Evolutionary conservation across 768 basidiomycete species (phyloP).

Genomic region (Rhodotorula paludigena): DNA sequence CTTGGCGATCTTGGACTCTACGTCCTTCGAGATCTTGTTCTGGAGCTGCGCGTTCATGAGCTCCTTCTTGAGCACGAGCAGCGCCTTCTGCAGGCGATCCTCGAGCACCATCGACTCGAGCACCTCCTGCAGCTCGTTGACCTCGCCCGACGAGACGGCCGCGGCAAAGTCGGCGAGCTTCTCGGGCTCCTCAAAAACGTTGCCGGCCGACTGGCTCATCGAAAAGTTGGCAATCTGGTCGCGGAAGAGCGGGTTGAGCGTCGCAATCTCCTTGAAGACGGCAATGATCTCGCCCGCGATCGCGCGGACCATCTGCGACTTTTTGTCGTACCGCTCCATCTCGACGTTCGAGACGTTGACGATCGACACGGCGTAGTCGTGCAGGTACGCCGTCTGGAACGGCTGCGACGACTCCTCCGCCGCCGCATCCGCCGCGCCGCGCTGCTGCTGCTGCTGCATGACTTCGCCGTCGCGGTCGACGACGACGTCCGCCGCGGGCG

Average conservation of each 20-base stretch:
- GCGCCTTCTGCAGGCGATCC: conserved; percentile 80
- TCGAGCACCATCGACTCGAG: conserved; percentile 79
- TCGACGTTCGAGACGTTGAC: conserved; percentile 79
- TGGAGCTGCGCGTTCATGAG: conserved; percentile 94
- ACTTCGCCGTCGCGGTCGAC: not conserved
- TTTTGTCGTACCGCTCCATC: conserved; percentile 79
- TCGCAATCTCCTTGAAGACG: conserved; percentile 97
- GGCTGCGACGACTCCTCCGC: conserved; percentile 51
- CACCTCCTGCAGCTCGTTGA: conserved; percentile 85
- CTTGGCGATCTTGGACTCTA: conserved; percentile 65
- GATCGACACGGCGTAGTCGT: conserved; percentile 74
- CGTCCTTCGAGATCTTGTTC: conserved; percentile 83
- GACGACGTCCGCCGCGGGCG: conserved; percentile 13
- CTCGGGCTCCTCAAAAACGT: conserved; percentile 95
- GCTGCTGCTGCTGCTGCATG: not conserved
- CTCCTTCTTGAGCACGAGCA: conserved; percentile 93
- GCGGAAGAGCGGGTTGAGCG: conserved; percentile 92
- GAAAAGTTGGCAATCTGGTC: conserved; percentile 97
- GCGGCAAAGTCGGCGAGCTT: conserved; percentile 97
- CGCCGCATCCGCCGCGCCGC: too few relatives aligned
- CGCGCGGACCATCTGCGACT: conserved; percentile 82
- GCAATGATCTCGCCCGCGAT: conserved; percentile 95
- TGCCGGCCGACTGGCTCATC: conserved; percentile 82
- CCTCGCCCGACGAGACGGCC: conserved; percentile 88
- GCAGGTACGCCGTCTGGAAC: conserved; percentile 77